Conservation (phyloP, 2,329 filamentous ascomycete genomes). For the Colletotrichum lindemuthianum region DNA sequence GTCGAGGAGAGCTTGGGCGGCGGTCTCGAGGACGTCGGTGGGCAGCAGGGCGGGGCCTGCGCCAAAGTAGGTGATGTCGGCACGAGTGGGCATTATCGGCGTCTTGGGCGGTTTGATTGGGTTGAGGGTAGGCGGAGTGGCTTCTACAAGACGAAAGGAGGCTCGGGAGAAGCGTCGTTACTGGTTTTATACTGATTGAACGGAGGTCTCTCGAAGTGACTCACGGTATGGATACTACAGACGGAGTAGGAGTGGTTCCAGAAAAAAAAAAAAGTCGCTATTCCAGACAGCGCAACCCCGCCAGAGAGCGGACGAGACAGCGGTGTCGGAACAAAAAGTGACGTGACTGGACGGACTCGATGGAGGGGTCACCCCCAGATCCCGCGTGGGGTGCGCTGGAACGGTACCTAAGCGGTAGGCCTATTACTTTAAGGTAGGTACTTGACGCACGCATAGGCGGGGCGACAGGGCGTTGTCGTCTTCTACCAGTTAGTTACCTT, state of each 20-base stretch:
- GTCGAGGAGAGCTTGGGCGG: constrained; percentile 81
- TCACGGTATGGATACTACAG: too few relatives aligned
- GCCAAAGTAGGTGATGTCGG: constrained; percentile 86
- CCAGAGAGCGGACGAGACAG: constrained; percentile 30
- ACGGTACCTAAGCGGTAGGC: not conserved
- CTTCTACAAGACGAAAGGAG: not conserved
- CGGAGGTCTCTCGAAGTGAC: constrained; percentile 28
- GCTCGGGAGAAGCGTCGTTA: not conserved
- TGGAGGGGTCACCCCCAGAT: constrained; percentile 34
- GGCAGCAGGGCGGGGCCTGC: constrained; percentile 90
- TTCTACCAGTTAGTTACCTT: too few relatives aligned
- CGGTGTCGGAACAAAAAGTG: constrained; percentile 33
- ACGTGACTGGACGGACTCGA: constrained; percentile 34
- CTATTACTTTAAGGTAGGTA: too few relatives aligned
- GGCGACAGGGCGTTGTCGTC: constrained; percentile 5
- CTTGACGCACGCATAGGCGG: not conserved
- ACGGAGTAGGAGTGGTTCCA: not conserved
- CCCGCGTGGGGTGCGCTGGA: constrained; percentile 30
- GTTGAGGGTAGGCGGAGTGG: not conserved
- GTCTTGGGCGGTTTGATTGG: constrained; percentile 3
- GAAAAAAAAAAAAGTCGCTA: constrained; percentile 29
- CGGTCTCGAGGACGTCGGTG: constrained; percentile 80
- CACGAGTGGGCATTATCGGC: constrained; percentile 72
- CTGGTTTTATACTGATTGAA: constrained; percentile 15
- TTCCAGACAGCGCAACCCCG: constrained; percentile 35